phyloP scores from a whole-genome alignment of 2,329 filamentous ascomycete genomes.

The Apiospora arundinis region DNA sequence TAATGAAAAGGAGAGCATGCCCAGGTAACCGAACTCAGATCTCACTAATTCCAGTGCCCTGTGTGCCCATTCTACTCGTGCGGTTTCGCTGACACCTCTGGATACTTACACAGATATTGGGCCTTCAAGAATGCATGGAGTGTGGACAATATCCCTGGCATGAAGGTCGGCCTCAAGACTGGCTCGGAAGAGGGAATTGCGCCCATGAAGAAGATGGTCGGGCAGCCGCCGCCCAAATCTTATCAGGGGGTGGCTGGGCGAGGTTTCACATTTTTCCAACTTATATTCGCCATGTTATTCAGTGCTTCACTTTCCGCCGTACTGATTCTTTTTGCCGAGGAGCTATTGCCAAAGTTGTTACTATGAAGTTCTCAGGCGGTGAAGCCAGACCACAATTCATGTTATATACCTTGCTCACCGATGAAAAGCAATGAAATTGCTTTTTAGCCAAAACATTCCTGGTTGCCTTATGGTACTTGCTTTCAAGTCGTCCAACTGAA shows the following conservation, averaged over 20 bases:
- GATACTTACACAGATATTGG: conserved; percentile 43
- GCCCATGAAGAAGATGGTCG: conserved; percentile 49
- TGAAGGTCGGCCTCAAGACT: conserved; percentile 41
- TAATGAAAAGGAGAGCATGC: conserved; percentile 44
- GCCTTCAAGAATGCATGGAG: conserved; percentile 48
- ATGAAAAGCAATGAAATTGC: neutral
- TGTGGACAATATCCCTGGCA: conserved; percentile 47
- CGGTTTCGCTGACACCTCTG: neutral
- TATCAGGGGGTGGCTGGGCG: neutral
- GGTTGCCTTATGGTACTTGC: neutral
- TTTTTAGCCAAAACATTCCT: neutral
- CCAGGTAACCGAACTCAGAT: conserved; percentile 30
- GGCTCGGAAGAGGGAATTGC: conserved; percentile 39
- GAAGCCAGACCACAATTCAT: neutral
- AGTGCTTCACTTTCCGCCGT: conserved; percentile 17
- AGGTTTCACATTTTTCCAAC: conserved; percentile 19
- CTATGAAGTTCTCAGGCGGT: neutral
- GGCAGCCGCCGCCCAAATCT: conserved; percentile 38
- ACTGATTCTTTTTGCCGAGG: neutral
- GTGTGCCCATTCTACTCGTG: neutral
- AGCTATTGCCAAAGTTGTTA: neutral
- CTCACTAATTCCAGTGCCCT: neutral
- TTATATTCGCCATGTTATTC: conserved; percentile 21
- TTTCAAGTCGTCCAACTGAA: neutral
- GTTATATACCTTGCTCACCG: neutral